phyloP scores from a whole-genome alignment of 139 green algal genomes.

The Chloropicon primus region DNA sequence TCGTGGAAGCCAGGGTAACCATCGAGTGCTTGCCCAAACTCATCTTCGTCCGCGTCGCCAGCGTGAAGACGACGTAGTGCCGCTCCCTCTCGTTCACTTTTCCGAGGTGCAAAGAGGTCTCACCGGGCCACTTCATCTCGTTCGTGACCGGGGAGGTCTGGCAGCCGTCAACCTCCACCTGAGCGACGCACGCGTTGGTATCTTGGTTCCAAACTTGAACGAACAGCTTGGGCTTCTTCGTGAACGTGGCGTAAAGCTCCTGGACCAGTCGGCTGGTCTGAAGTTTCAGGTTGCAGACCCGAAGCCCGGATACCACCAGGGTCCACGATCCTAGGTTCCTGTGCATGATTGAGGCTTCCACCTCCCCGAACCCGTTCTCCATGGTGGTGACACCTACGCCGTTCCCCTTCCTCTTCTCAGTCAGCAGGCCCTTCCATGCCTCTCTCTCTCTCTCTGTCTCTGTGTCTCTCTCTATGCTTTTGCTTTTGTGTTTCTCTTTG shows the following conservation, averaged over 20 bases:
- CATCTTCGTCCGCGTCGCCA: background rate
- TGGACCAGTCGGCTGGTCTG: background rate
- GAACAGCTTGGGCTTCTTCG: background rate
- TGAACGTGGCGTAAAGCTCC: background rate
- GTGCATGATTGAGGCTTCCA: no score
- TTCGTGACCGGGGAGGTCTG: background rate
- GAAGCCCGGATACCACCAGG: background rate
- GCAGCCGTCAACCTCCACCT: background rate
- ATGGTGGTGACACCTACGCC: no score
- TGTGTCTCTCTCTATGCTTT: no score
- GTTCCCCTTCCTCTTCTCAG: no score
- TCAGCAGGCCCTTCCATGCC: no score
- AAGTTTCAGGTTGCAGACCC: background rate
- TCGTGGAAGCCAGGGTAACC: background rate
- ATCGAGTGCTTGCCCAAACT: background rate
- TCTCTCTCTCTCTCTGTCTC: no score
- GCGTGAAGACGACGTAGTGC: background rate
- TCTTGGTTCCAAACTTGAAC: background rate
- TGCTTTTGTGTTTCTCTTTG: no score
- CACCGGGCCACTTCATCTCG: background rate
- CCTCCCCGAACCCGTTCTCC: no score
- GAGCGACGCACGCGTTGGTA: background rate
- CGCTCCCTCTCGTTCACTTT: background rate
- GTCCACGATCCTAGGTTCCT: background rate
- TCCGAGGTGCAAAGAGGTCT: background rate